These are phyloP conservation scores for Monosporascus sp. DNA, from an alignment of 2,329 filamentous ascomycete species.

Conservation along the genomic window DNA sequence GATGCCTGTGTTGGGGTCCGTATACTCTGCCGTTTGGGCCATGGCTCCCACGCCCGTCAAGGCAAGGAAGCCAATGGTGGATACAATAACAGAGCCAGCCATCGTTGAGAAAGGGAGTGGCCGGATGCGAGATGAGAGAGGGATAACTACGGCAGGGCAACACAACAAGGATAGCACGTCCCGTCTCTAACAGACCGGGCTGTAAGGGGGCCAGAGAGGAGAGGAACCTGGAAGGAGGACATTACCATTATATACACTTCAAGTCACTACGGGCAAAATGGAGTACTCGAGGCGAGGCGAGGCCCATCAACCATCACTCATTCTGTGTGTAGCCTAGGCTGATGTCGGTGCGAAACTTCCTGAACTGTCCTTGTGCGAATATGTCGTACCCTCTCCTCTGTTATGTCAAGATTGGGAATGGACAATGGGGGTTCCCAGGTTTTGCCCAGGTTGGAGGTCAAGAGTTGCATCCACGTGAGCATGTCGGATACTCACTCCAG, in stretches of 20 bases:
- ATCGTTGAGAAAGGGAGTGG: neutral
- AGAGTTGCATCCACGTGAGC: no score
- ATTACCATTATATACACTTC: neutral
- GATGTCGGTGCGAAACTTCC: neutral
- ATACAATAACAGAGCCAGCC: neutral
- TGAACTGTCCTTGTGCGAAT: neutral
- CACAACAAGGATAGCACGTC: neutral
- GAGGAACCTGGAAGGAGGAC: neutral
- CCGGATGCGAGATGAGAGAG: neutral
- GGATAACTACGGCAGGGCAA: neutral
- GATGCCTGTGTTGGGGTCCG: constrained; percentile 40
- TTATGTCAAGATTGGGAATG: no score
- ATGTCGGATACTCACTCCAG: no score
- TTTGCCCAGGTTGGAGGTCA: no score
- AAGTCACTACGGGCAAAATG: neutral
- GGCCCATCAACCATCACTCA: neutral
- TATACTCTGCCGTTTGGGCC: constrained; percentile 22
- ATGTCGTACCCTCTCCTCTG: neutral
- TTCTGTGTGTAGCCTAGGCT: neutral
- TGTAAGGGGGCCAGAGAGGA: neutral
- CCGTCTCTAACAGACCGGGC: neutral
- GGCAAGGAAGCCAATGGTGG: neutral
- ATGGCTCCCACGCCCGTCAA: neutral
- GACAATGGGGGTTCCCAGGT: no score
- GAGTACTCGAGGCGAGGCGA: neutral